Evolutionary conservation across 495 filamentous ascomycete genomes (phyloP).

Genomic region (Tricharina praecox): DNA sequence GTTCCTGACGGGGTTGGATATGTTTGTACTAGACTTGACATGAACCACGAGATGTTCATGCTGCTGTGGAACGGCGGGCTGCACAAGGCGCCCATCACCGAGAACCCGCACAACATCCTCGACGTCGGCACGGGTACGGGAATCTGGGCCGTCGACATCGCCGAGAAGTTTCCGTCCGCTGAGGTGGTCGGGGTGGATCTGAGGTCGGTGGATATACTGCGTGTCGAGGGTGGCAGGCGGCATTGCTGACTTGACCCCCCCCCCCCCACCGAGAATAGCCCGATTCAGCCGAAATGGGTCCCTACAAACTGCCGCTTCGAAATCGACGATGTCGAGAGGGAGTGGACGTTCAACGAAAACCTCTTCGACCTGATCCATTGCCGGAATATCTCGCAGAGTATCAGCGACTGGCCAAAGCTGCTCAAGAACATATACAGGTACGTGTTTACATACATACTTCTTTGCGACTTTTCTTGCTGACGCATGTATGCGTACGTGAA

Average conservation of each 20-base stretch:
- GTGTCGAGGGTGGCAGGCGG: too few relatives aligned
- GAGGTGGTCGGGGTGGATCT: constrained; percentile 33
- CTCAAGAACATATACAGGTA: not conserved
- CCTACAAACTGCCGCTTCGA: constrained; percentile 46
- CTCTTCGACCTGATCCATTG: constrained; percentile 30
- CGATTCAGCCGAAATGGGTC: constrained; percentile 45
- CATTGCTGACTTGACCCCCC: not conserved
- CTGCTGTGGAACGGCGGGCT: constrained; percentile 36
- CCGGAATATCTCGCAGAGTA: constrained; percentile 27
- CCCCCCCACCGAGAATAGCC: constrained; percentile 36
- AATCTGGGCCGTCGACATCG: constrained; percentile 4
- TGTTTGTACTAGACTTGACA: constrained; percentile 13
- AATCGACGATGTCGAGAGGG: constrained; percentile 41
- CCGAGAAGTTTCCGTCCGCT: constrained; percentile 31
- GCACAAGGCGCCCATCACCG: constrained; percentile 36
- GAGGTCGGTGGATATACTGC: not conserved
- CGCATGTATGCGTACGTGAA: constrained; percentile 6
- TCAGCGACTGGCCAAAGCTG: constrained; percentile 38
- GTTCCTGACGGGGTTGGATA: too few relatives aligned
- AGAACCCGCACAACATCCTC: too few relatives aligned
- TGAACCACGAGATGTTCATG: constrained; percentile 37
- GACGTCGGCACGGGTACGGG: too few relatives aligned
- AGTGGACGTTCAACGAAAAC: constrained; percentile 26
- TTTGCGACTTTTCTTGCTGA: not conserved
- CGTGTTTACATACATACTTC: not conserved